These are phyloP conservation scores for Samsoniella hepiali DNA, from an alignment of 2,329 filamentous ascomycete species.

Conservation along the genomic window DNA sequence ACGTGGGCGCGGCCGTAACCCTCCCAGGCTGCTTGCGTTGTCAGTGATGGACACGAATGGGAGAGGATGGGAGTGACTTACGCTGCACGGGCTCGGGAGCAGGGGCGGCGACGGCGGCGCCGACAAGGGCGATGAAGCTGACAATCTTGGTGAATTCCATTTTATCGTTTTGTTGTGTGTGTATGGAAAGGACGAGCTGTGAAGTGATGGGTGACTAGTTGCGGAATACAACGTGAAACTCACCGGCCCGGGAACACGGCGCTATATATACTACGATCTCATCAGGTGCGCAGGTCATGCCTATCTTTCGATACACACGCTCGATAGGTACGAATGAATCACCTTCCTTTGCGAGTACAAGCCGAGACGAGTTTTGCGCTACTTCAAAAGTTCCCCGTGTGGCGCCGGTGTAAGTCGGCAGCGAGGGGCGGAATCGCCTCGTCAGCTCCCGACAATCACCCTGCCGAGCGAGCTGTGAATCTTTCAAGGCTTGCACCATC, in stretches of 20 bases:
- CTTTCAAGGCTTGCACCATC: no score
- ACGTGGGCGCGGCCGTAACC: background rate
- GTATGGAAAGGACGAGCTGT: background rate
- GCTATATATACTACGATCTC: background rate
- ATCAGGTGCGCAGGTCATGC: no score
- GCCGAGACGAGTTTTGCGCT: background rate
- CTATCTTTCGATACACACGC: no score
- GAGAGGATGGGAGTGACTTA: background rate
- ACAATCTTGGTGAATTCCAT: constrained; percentile 4
- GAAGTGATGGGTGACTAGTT: background rate
- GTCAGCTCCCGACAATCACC: no score
- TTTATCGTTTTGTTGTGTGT: background rate
- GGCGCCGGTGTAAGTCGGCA: no score
- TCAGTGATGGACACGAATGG: background rate
- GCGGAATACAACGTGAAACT: background rate
- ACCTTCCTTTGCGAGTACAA: background rate
- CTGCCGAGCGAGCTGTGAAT: no score
- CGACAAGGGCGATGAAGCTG: constrained; percentile 3
- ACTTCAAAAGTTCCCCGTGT: background rate
- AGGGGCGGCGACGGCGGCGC: background rate
- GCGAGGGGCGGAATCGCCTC: no score
- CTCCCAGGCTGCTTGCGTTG: background rate
- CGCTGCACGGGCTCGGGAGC: background rate
- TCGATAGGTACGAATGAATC: background rate
- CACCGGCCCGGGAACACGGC: background rate